Evolutionary conservation across 306 rosid species (phyloP).

Genomic region (Begonia masoniana): DNA sequence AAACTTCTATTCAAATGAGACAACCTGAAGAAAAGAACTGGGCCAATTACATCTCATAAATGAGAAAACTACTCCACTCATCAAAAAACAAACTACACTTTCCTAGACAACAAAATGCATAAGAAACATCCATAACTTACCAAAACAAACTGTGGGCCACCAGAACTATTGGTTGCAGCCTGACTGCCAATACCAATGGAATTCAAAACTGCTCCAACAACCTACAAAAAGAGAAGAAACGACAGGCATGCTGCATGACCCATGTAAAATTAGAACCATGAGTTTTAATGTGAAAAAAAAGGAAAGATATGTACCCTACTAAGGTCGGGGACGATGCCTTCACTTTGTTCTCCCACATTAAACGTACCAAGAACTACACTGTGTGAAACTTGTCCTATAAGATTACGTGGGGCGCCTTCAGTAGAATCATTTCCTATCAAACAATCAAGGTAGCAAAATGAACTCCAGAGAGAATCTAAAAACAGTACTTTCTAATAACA

Average conservation of each 20-base stretch:
- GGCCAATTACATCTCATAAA: not conserved
- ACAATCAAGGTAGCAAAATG: slow-evolving; percentile 1
- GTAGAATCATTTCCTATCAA: slow-evolving; percentile 46
- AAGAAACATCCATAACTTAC: slow-evolving; percentile 34
- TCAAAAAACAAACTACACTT: not conserved
- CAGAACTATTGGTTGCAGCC: slow-evolving; percentile 26
- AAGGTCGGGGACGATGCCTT: slow-evolving; percentile 71
- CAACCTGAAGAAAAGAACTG: not conserved
- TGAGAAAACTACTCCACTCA: too few species aligned
- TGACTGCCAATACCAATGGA: slow-evolving; percentile 76
- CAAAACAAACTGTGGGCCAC: slow-evolving; percentile 25
- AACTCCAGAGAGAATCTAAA: not conserved
- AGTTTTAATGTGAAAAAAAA: not conserved
- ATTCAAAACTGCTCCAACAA: slow-evolving; percentile 86
- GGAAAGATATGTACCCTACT: slow-evolving; percentile 42
- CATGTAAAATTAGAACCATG: not conserved
- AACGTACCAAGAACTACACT: slow-evolving; percentile 94
- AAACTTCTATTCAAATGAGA: not conserved
- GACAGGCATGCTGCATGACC: too few species aligned
- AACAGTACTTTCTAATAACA: not conserved
- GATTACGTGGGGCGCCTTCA: slow-evolving; percentile 51
- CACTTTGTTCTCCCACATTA: slow-evolving; percentile 91
- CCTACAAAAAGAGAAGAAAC: slow-evolving; percentile 29
- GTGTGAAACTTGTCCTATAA: slow-evolving; percentile 84
- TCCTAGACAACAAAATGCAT: not conserved